These are phyloP conservation scores for Fusarium bulbicola DNA, from an alignment of 2,329 filamentous ascomycete species.

Conservation along the genomic window DNA sequence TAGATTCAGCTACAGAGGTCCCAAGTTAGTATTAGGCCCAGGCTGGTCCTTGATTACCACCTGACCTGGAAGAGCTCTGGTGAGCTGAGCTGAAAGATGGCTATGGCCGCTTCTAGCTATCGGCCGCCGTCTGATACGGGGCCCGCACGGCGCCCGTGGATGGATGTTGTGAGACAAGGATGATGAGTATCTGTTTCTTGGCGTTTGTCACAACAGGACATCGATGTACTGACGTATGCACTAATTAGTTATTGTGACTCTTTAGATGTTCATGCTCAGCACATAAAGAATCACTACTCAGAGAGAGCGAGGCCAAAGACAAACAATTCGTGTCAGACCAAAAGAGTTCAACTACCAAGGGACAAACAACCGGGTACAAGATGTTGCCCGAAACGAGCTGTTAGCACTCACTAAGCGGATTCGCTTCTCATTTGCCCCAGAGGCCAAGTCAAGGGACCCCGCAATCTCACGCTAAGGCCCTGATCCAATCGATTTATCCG, in stretches of 20 bases:
- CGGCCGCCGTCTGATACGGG: conserved; percentile 13
- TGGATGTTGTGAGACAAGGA: conserved; percentile 15
- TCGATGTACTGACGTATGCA: background rate
- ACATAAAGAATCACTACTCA: background rate
- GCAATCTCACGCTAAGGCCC: conserved; percentile 5
- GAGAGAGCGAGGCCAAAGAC: background rate
- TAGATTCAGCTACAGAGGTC: background rate
- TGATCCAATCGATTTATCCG: too few relatives aligned
- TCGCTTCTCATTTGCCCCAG: conserved; percentile 3
- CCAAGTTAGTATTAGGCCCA: background rate
- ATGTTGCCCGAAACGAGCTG: background rate
- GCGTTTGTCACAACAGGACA: conserved; percentile 7
- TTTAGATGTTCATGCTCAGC: background rate
- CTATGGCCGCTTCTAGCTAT: conserved; percentile 4
- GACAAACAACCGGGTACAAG: background rate
- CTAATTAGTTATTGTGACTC: background rate
- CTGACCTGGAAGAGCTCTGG: conserved; percentile 1
- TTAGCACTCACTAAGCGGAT: background rate
- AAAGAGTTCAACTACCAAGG: background rate
- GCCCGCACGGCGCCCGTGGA: conserved; percentile 10
- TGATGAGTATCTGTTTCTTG: conserved; percentile 27
- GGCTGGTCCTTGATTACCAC: conserved; percentile 19
- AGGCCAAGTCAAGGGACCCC: background rate
- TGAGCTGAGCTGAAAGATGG: conserved; percentile 13
- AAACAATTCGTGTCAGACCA: background rate